Conservation (phyloP, 345 rosid species). For the Brassica juncea region DNA sequence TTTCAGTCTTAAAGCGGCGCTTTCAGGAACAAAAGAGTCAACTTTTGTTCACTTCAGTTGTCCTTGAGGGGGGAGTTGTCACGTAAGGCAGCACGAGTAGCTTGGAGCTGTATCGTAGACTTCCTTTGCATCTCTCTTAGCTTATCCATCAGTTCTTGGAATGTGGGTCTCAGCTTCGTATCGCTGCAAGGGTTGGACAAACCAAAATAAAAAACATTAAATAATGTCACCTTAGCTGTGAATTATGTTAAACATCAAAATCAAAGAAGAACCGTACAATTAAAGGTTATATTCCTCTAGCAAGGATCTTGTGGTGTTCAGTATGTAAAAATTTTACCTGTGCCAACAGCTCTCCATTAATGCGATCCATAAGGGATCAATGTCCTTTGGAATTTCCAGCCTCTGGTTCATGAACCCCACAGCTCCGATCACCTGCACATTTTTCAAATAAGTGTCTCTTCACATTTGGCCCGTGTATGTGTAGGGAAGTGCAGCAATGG, state of each 20-base stretch:
- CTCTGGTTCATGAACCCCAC: slow-evolving; percentile 98
- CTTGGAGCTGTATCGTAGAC: slow-evolving; percentile 62
- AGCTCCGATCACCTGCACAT: slow-evolving; percentile 88
- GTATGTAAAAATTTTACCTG: slow-evolving; percentile 50
- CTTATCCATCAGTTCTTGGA: slow-evolving; percentile 86
- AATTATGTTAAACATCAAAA: slow-evolving; percentile 8
- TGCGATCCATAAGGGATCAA: slow-evolving; percentile 82
- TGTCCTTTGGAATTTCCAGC: slow-evolving; percentile 76
- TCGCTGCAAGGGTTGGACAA: slow-evolving; percentile 54
- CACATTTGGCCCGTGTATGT: not conserved
- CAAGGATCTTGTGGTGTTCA: not conserved
- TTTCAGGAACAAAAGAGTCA: slow-evolving; percentile 11
- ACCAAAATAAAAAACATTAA: not conserved
- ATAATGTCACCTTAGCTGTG: slow-evolving; percentile 4
- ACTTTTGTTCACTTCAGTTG: slow-evolving; percentile 12
- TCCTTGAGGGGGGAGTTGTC: slow-evolving; percentile 58
- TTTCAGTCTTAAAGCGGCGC: slow-evolving; percentile 8
- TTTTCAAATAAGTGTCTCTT: slow-evolving; percentile 38
- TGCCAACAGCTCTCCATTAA: slow-evolving; percentile 93
- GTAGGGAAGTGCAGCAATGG: not conserved
- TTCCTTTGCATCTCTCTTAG: slow-evolving; percentile 81
- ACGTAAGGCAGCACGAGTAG: slow-evolving; percentile 55
- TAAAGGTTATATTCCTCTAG: not conserved
- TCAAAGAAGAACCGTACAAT: not conserved
- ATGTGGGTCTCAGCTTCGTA: slow-evolving; percentile 67